Evolutionary conservation across 2,329 filamentous ascomycete genomes (phyloP).

Genomic region (Fusarium sp.): DNA sequence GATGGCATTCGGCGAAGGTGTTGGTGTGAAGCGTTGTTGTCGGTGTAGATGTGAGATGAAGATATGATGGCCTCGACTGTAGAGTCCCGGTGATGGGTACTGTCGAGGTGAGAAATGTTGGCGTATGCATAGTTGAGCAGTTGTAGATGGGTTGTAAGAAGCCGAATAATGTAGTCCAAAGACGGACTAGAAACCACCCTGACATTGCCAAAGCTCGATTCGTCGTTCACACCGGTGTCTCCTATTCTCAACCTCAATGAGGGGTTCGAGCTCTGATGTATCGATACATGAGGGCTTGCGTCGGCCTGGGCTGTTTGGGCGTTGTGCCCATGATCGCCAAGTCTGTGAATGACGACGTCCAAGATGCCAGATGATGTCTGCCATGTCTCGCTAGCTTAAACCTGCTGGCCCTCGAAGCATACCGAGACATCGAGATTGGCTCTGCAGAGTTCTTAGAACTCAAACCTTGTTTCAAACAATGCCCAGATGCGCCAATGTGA

Average conservation of each 20-base stretch:
- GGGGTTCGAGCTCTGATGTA: background rate
- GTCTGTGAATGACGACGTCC: background rate
- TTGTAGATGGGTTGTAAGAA: background rate
- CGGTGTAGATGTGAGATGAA: conserved; percentile 20
- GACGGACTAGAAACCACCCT: background rate
- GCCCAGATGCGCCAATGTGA: background rate
- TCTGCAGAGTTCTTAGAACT: background rate
- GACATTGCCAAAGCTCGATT: background rate
- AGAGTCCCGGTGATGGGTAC: conserved; percentile 4
- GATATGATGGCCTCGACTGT: conserved; percentile 11
- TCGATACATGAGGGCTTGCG: background rate
- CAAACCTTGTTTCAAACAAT: background rate
- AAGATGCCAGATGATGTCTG: background rate
- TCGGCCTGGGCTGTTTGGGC: background rate
- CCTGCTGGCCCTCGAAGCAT: background rate
- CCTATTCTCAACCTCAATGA: background rate
- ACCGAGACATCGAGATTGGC: background rate
- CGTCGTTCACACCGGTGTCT: background rate
- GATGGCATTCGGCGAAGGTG: background rate
- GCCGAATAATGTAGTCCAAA: background rate
- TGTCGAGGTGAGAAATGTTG: background rate
- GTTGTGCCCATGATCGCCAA: background rate
- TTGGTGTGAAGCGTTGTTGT: conserved; percentile 5
- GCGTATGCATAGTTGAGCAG: background rate
- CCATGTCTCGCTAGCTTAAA: background rate